Conservation (phyloP, 345 rosid species). For the Gynandropsis gynandra region DNA sequence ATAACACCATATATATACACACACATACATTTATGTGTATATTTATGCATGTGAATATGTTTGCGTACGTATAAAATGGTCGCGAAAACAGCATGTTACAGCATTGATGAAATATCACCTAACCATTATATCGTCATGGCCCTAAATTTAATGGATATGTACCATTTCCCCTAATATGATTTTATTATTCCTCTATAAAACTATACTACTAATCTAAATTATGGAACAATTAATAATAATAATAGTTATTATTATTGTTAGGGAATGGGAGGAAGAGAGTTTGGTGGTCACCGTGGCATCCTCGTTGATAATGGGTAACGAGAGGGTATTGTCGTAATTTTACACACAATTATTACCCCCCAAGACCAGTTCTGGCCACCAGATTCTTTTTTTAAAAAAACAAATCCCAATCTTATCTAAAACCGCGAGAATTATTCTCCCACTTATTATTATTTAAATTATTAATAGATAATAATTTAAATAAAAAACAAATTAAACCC, state of each 20-base stretch:
- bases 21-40: not conserved
- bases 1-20: not conserved
- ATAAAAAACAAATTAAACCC: not conserved
- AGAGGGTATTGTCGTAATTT: not conserved
- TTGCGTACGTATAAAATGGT: conserved; percentile 12
- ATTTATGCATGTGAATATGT: conserved; percentile 20
- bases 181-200: not conserved
- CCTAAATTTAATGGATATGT: conserved; percentile 14
- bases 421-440: conserved; percentile 14
- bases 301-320: not conserved
- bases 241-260: no score
- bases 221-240: no score
- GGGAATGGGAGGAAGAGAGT: no score
- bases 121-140: conserved; percentile 19
- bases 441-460: conserved; percentile 8
- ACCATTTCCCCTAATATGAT: not conserved
- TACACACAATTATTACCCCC: conserved; percentile 6
- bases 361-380: not conserved
- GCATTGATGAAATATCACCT: conserved; percentile 20
- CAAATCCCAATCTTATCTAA: conserved; percentile 22
- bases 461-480: conserved; percentile 2
- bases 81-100: conserved; percentile 13
- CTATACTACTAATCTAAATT: not conserved
- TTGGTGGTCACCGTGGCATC: not conserved
- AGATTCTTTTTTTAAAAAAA: not conserved